Base-by-base conservation (phyloP, 306 rosid species). In the Rosa rugosa region DNA sequence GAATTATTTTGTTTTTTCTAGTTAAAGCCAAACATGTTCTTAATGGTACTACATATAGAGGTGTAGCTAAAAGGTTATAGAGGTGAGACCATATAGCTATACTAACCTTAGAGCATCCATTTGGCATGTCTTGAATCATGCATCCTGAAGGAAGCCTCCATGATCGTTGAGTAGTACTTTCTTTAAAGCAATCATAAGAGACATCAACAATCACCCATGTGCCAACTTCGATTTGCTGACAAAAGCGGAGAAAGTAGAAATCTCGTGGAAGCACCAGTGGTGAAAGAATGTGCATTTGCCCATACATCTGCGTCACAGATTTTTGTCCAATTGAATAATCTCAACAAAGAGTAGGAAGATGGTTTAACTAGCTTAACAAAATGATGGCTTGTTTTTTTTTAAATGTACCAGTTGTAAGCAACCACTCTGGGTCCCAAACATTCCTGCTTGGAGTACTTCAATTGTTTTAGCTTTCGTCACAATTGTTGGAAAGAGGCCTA, bases 131-230 rank as follows among this genome's bases (percentile, higher is more conserved):
- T 20, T 88, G 79, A 78, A 94, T 88, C 82, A 92, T 62, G 83
- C 92, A 92, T 16, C 97, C 98, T 17, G 97, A 94, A 54, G 97
- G 98, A 65, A 89, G 80, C 80, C 80, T 88, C 94, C 97, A 86
- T 65, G 83, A 47, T 13, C n/a, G 76, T 22, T 64, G 46, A 34
- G 18, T 1, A 57, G n/a, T 66, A 34, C 25, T 59, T 31, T 73
- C 75, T 64, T 70, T 66, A 6, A 77, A 56, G 76, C 45, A 71
- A 76, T 89, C 88, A 49, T 81, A 69, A 9, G 98, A 91, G 36
- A 94, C 91, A 76, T 94, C 93, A 40, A 71, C 84, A 57, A 94
- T 86, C 0, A 68, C 83, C 98, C 98, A 91, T 50, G 16, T 77
- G 8, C 89, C 90, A 6, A 3, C 23, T 60, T 83, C 86, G 42